Percentiles rank a stretch among this genome's conserved stretches.
These are phyloP conservation scores for Entomortierella beljakovae DNA, from an alignment of 192 early-diverging fungal species.

Conservation along the genomic window DNA sequence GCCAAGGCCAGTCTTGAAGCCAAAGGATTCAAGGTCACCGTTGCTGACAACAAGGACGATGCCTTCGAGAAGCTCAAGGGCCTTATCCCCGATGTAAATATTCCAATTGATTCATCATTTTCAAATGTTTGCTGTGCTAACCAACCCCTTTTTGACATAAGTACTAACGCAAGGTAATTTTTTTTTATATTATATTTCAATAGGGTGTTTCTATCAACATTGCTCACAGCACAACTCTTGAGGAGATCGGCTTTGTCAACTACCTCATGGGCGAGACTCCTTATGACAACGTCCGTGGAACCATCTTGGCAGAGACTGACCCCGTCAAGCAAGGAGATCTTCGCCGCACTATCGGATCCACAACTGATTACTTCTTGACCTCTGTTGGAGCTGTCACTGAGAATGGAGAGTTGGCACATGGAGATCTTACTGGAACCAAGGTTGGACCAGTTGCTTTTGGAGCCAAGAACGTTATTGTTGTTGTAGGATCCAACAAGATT, in stretches of 20 bases:
- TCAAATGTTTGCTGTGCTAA: constrained; percentile 1
- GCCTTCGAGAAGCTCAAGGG: constrained; percentile 54
- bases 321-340: constrained; percentile 48
- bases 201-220: constrained; percentile 52
- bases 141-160: constrained; percentile 5
- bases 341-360: constrained; percentile 47
- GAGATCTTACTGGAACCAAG: constrained; percentile 39
- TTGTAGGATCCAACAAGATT: constrained; percentile 58
- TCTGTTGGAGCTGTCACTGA: constrained; percentile 49
- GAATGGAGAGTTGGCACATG: constrained; percentile 40
- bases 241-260: constrained; percentile 57
- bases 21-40: constrained; percentile 56
- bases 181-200: background rate
- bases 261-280: constrained; percentile 53
- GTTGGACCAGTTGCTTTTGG: constrained; percentile 48
- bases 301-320: constrained; percentile 51
- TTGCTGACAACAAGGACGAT: constrained; percentile 51
- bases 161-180: background rate
- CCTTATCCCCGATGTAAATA: constrained; percentile 50
- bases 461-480: constrained; percentile 53
- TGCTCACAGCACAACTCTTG: constrained; percentile 56
- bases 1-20: constrained; percentile 52
- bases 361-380: constrained; percentile 54
- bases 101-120: background rate
- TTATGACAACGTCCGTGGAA: constrained; percentile 43